These are phyloP conservation scores for Panus rudis DNA, from an alignment of 768 basidiomycete genomes.

Conservation along the genomic window DNA sequence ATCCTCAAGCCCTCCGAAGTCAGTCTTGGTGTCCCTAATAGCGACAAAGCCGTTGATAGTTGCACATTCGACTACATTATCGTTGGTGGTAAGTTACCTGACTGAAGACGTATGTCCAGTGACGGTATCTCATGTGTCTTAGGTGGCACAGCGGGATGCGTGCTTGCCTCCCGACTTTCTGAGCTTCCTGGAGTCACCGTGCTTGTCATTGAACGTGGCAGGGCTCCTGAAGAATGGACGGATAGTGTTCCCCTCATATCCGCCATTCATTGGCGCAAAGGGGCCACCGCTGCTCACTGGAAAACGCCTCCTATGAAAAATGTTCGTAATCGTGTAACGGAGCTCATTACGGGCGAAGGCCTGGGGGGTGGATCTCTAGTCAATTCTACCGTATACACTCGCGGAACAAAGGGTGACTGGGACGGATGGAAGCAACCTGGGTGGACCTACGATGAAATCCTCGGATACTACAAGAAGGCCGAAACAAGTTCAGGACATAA, in stretches of 20 bases:
- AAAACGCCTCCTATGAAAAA: slow-evolving; percentile 4
- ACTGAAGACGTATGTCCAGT: too few species aligned
- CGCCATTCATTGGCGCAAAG: slow-evolving; percentile 12
- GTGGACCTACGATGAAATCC: slow-evolving; percentile 24
- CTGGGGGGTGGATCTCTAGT: slow-evolving; percentile 26
- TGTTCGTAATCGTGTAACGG: slow-evolving; percentile 7
- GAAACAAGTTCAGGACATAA: slow-evolving; percentile 8
- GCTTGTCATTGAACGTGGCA: slow-evolving; percentile 31
- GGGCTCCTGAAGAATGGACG: slow-evolving; percentile 23
- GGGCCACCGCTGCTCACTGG: too few species aligned
- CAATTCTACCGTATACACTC: slow-evolving; percentile 25
- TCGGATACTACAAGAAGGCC: slow-evolving; percentile 21
- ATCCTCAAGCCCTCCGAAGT: too few species aligned
- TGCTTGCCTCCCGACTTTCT: slow-evolving; percentile 31
- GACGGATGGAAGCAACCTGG: slow-evolving; percentile 25
- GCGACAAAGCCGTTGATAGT: too few species aligned
- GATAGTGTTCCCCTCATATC: slow-evolving; percentile 29
- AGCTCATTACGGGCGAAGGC: slow-evolving; percentile 19
- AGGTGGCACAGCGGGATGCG: slow-evolving; percentile 36
- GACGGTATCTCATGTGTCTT: neutral
- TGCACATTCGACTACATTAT: slow-evolving; percentile 6
- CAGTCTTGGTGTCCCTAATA: too few species aligned
- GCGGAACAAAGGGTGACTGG: slow-evolving; percentile 24
- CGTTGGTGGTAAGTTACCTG: slow-evolving; percentile 2
- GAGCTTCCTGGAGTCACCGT: slow-evolving; percentile 24